Conservation (phyloP, 495 filamentous ascomycete genomes). For the Chlorociboria aeruginascens region DNA sequence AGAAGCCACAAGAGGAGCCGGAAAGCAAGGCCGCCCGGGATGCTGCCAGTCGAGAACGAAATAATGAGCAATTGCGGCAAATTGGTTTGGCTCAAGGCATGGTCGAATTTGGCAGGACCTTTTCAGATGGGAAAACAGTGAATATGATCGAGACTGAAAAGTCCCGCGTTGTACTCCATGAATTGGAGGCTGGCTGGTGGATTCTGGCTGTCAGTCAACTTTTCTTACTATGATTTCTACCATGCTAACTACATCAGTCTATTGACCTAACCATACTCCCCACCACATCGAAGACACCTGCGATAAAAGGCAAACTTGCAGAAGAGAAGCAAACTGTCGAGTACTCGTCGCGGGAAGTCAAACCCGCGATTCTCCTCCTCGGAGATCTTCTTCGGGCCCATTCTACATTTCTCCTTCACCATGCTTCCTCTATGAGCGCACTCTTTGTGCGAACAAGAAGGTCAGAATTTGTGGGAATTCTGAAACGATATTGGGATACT, state of each 20-base stretch:
- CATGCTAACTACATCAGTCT: slow-evolving; percentile 10
- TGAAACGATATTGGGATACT: slow-evolving; percentile 74
- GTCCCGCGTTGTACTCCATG: slow-evolving; percentile 67
- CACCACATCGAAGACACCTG: neutral
- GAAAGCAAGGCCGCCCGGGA: slow-evolving; percentile 28
- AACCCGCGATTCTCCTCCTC: slow-evolving; percentile 64
- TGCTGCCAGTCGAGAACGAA: slow-evolving; percentile 40
- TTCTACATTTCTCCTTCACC: slow-evolving; percentile 75
- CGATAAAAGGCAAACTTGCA: slow-evolving; percentile 8
- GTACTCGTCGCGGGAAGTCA: slow-evolving; percentile 82
- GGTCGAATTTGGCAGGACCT: slow-evolving; percentile 84
- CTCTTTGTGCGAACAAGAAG: slow-evolving; percentile 45
- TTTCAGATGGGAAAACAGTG: slow-evolving; percentile 62
- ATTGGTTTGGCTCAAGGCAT: slow-evolving; percentile 97
- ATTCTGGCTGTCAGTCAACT: slow-evolving; percentile 58
- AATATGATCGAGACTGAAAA: slow-evolving; percentile 88
- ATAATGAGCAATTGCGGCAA: slow-evolving; percentile 76
- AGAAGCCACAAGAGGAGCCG: slow-evolving; percentile 20
- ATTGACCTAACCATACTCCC: slow-evolving; percentile 17
- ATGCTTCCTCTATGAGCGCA: slow-evolving; percentile 54
- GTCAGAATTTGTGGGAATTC: slow-evolving; percentile 37
- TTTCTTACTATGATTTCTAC: neutral
- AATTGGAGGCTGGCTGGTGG: slow-evolving; percentile 85
- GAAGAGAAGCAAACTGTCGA: slow-evolving; percentile 36
- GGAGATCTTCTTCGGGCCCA: slow-evolving; percentile 76